Evolutionary conservation across 2,329 filamentous ascomycete species (phyloP), one percentile per base, ranked within the genome.

Genomic region (Chaetomium sp.): DNA sequence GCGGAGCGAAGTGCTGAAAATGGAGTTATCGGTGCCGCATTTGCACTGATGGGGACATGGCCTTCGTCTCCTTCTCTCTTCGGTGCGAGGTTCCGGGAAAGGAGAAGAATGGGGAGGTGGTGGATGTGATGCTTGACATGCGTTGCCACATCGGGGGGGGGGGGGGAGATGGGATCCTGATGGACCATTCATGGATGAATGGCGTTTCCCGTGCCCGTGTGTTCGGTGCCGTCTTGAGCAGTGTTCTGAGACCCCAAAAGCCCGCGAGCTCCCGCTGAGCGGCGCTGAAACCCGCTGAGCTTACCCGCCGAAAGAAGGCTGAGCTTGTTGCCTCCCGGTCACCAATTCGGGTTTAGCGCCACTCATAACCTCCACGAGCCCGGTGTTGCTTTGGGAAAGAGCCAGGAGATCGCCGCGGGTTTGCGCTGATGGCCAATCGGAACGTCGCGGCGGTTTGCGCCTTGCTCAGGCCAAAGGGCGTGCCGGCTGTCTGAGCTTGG

Each of bases 331-430:
- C 49, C 53, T 55, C 59, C 62, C 62, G 62, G 64, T 63, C 59
- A 63, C 63, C 59, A 33, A 59, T 57, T 55, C 8, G 37, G 57
- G 60, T 43, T 60, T 64, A 62, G 62, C 53, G 59, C 27, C 35
- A 27, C 19, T 27, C 19, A 27, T 27, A 27, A 27, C 19, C 19
- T 27, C 8, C 37, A 34, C 50, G 37, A 43, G 19, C 50, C 57
- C 62, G 62, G 62, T 64, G 59, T 58, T 62, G 56, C 52, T 61
- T 63, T 62, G 55, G 62, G 62, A 60, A 61, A 56, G 56, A 49
- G 53, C 37, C 27, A 43, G 40, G 47, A 43, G 51, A 53, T 49
- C 43, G 42, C 36, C n/a, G 40, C 19, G 32, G 6, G 35, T 38
- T 49, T n/a, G 19, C 19, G n/a, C 14, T 12, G 8, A 5, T 19